phyloP scores from a whole-genome alignment of 2,329 filamentous ascomycete genomes.

The Penicillium frequentans region DNA sequence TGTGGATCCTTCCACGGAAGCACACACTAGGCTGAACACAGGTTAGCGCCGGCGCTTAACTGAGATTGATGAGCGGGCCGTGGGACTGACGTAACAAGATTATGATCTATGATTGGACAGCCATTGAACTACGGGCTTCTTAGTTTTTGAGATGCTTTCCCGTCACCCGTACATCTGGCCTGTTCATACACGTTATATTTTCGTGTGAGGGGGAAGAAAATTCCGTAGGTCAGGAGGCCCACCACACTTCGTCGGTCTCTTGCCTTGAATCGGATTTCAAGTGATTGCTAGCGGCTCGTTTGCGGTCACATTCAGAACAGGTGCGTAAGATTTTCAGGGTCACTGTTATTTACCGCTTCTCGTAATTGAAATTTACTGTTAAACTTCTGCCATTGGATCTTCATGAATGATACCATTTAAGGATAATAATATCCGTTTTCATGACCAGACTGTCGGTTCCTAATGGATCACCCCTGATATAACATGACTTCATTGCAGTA shows the following conservation, averaged over 20 bases:
- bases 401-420: no score
- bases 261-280: background rate
- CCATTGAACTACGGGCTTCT: no score
- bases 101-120: background rate
- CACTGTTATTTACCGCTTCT: background rate
- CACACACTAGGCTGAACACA: background rate
- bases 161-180: background rate
- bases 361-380: background rate
- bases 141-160: background rate
- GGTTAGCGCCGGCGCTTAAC: constrained; percentile 16
- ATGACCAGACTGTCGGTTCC: background rate
- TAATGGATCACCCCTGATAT: no score
- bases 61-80: background rate
- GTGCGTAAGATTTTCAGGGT: background rate
- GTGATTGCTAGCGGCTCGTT: background rate
- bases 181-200: background rate
- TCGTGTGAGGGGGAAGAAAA: background rate
- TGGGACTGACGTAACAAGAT: background rate
- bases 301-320: background rate
- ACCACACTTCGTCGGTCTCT: background rate
- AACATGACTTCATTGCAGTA: no score
- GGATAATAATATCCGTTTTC: no score
- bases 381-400: background rate
- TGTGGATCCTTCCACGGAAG: no score
- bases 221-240: background rate